Evolutionary conservation across 345 rosid species (phyloP).

Genomic region (Moringa oleifera): DNA sequence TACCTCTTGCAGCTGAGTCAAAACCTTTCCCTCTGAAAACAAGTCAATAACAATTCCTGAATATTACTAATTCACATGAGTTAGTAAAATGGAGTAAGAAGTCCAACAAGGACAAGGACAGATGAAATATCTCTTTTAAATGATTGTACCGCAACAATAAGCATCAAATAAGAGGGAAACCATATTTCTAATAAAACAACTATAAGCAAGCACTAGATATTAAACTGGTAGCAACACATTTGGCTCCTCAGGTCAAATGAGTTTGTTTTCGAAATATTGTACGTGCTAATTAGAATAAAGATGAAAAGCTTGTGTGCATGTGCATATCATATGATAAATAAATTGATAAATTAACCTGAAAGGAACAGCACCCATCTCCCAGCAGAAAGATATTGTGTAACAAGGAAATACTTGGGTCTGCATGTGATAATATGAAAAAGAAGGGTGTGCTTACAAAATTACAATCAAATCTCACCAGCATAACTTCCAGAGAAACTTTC

Average conservation of each 20-base stretch:
- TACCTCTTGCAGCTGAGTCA: slow-evolving; percentile 67
- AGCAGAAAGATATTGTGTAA: not conserved
- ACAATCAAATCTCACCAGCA: slow-evolving; percentile 46
- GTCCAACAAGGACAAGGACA: not conserved
- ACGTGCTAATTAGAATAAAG: too few species aligned
- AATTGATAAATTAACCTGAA: not conserved
- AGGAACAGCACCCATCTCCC: not conserved
- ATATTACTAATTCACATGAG: slow-evolving; percentile 11
- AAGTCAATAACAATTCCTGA: slow-evolving; percentile 71
- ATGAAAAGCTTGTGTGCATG: not conserved
- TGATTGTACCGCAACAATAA: not conserved
- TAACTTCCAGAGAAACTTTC: slow-evolving; percentile 34
- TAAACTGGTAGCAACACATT: too few species aligned
- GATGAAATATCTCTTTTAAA: not conserved
- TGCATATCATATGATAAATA: not conserved
- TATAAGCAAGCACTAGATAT: too few species aligned
- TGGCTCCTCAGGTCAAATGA: too few species aligned
- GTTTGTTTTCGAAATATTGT: too few species aligned
- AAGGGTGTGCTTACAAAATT: not conserved
- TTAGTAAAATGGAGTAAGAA: slow-evolving; percentile 12
- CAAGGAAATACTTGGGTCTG: not conserved
- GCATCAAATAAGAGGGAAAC: not conserved
- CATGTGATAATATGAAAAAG: not conserved
- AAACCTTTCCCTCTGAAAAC: slow-evolving; percentile 65
- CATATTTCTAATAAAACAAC: too few species aligned